Evolutionary conservation across 2,329 filamentous ascomycete genomes (phyloP), one percentile per base, ranked within the genome.

Genomic region (Fusarium siculi): DNA sequence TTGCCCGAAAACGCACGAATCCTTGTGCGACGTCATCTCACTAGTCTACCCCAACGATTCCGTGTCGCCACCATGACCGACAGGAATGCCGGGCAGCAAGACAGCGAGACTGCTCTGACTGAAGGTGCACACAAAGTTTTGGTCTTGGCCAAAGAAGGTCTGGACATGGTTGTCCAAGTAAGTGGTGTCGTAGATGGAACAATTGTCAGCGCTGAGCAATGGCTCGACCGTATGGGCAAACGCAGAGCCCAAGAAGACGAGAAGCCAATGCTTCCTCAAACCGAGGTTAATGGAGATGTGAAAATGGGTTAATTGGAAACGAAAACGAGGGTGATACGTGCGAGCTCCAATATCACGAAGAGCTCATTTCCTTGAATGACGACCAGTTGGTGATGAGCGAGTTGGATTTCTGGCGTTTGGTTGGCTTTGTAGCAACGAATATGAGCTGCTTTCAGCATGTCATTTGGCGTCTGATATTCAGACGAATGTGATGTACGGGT

Each of bases 141-240:
- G 18, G 90, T 96, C 3, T 90, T 98, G 57, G 96, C 96, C 11
- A 93, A 93, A 77, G 96, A 98, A 80, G 94, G 95, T 0, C 86
- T 98, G 19, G 95, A 98, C 76, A 97, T 98, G 92, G 95, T 98
- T 87, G 89, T 91, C 2, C 95, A 98, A 80, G 94, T 99, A 55
- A 96, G 92, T 44, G 91, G 92, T 9, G 93, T 98, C 4, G 88
- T 98, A 14, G 93, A 97, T 75, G 93, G 94, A 59, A 98, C 96
- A 1, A 93, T 98, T 59, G 89, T 93, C 62, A 96, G 93, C 76
- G 96, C 96, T 1, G 96, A 98, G 82, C 90, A 92, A 76, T 98
- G 96, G 96, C 93, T 96, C 73, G 93, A 95, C 66, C 87, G 91
- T 25, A 85, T 97, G 66, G 93, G 93, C 37, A 83, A 81, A 74